These are phyloP conservation scores for Scutellaria baicalensis DNA, from an alignment of 257 asterid species.

Conservation along the genomic window DNA sequence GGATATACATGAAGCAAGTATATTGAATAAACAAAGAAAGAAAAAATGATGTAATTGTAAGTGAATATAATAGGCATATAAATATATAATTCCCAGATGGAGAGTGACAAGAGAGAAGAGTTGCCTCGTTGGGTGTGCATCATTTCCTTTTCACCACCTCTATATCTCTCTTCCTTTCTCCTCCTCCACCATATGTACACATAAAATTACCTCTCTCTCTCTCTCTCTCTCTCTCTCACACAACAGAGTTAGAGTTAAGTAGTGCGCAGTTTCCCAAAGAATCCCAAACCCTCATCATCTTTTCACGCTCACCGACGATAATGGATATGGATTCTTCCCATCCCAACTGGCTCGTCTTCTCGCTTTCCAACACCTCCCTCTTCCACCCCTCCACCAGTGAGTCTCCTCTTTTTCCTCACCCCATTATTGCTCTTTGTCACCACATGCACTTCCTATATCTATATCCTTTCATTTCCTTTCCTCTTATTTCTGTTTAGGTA, in stretches of 20 bases:
- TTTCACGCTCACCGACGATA: constrained; percentile 34
- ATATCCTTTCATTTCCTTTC: not conserved
- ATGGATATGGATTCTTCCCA: constrained; percentile 52
- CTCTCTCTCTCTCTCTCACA: constrained; percentile 8
- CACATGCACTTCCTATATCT: not conserved
- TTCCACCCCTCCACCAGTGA: constrained; percentile 26
- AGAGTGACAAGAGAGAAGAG: constrained; percentile 12
- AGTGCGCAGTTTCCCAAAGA: constrained; percentile 52
- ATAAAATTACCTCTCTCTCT: not conserved
- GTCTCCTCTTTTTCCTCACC: constrained; percentile 10
- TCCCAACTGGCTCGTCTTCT: constrained; percentile 80
- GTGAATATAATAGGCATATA: not conserved
- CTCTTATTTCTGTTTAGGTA: no score
- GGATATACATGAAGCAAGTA: no score
- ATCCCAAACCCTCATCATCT: not conserved
- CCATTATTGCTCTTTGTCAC: constrained; percentile 17
- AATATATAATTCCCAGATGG: not conserved
- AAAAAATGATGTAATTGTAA: not conserved
- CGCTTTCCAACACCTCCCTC: constrained; percentile 68
- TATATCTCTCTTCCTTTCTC: constrained; percentile 14
- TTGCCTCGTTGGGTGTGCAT: constrained; percentile 34
- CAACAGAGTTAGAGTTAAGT: constrained; percentile 4
- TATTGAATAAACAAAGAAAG: not conserved
- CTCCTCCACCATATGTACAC: not conserved
- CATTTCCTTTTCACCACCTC: constrained; percentile 22